Base-by-base conservation (phyloP, 2,329 filamentous ascomycete genomes). In the Cladorrhinum sp. region DNA sequence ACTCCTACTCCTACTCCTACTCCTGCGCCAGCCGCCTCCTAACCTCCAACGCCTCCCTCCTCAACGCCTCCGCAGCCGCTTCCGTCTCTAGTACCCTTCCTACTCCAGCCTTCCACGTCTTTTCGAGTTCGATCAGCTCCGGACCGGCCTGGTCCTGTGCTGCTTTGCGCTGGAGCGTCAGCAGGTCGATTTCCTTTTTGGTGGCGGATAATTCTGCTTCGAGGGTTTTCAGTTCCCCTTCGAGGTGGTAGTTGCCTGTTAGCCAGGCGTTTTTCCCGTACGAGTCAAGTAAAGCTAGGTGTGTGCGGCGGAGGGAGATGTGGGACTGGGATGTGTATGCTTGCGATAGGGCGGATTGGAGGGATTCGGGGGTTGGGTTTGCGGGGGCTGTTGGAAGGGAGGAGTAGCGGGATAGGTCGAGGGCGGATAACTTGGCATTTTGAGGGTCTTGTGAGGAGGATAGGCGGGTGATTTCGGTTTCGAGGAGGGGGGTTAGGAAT, bases 261-360 rank as follows among this genome's bases (percentile, higher is more conserved):
- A 99, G 80, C 94, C 95, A 98, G 9, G 91, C 89, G 74, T 96
- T 96, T 76, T 91, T 91, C 67, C 94, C 95, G 74, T 88, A 88
- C 55, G 82, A 82, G 69, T 95, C 90, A 20, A 96, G 83, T n/a
- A 96, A 81, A 1, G 80, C 78, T 18, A 96, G 84, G 74, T 85
- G 81, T 30, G 79, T 69, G 36, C 77, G 73, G 2, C 85, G 82
- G n/a, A 75, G 70, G 12, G 72, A 66, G 12, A 87, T 78, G 73
- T 86, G 84, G n/a, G 78, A 72, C 48, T 76, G 78, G 54, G 79
- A 75, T 0, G 81, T 74, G 74, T 81, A 80, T 55, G 82, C 78
- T 51, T 73, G 77, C 14, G 84, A 79, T 36, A 91, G 85, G 8
- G 86, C 81, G 70, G 87, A 79, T 70, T 89, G 88, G 59, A 90